Evolutionary conservation across 192 early-diverging fungal species (phyloP).

Genomic region (Backusella morwellensis): DNA sequence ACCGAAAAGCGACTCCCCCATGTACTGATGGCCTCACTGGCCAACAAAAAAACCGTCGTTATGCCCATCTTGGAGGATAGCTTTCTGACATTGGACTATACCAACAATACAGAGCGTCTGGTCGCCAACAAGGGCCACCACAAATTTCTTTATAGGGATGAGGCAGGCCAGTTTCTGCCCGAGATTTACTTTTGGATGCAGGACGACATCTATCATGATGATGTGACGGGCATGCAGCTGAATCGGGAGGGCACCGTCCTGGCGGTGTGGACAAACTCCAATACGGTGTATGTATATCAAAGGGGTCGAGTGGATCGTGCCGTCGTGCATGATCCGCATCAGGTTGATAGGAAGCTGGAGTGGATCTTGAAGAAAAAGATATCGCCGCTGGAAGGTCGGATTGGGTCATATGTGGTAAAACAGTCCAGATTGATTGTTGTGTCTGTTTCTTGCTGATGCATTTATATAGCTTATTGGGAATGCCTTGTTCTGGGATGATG

Average conservation of each 20-base stretch:
- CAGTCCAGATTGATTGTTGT: background rate
- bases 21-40: background rate
- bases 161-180: background rate
- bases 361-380: constrained; percentile 12
- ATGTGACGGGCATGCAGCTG: constrained; percentile 11
- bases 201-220: background rate
- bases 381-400: background rate
- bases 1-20: constrained; percentile 6
- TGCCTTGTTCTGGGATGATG: background rate
- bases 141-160: background rate
- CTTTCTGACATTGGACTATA: constrained; percentile 23
- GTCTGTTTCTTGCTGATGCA: background rate
- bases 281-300: constrained; percentile 30
- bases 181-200: constrained; percentile 18
- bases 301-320: constrained; percentile 13
- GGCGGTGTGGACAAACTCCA: constrained; percentile 21
- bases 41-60: constrained; percentile 12
- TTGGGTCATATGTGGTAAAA: background rate
- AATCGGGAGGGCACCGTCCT: constrained; percentile 18
- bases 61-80: background rate
- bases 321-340: background rate
- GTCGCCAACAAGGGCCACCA: background rate
- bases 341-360: background rate
- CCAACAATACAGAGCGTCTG: constrained; percentile 5
- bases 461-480: background rate